Conservation (phyloP, 1,284 basidiomycete species). For the Wolfiporia cocos region DNA sequence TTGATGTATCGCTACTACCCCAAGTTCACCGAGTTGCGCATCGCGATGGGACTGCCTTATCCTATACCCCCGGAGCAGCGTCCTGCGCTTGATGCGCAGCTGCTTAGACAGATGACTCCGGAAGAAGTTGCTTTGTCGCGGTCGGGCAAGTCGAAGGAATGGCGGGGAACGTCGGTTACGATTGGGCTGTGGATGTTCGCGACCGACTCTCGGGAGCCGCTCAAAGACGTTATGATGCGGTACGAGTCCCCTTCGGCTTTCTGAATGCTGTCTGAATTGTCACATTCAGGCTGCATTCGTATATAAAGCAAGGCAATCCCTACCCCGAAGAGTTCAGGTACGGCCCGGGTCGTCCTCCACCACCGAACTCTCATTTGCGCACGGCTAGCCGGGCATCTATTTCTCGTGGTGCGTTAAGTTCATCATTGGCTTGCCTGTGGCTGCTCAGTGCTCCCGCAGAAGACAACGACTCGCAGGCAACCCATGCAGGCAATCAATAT, state of each 20-base stretch:
- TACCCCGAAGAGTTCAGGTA: slow-evolving; percentile 69
- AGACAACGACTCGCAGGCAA: no score
- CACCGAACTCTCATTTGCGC: slow-evolving; percentile 35
- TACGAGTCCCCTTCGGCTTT: slow-evolving; percentile 18
- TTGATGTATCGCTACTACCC: slow-evolving; percentile 75
- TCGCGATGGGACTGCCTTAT: slow-evolving; percentile 30
- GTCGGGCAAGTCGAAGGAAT: slow-evolving; percentile 21
- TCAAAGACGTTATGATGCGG: slow-evolving; percentile 66
- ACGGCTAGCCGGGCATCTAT: slow-evolving; percentile 19
- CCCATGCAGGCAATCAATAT: no score
- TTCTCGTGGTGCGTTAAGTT: neutral
- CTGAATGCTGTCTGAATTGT: neutral
- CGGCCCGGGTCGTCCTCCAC: slow-evolving; percentile 58
- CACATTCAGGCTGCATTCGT: slow-evolving; percentile 48
- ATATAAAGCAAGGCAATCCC: slow-evolving; percentile 52
- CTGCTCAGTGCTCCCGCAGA: no score
- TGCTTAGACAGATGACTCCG: slow-evolving; percentile 16
- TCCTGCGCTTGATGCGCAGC: slow-evolving; percentile 20
- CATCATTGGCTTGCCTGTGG: no score
- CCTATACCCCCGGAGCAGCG: slow-evolving; percentile 21
- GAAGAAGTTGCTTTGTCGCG: slow-evolving; percentile 10
- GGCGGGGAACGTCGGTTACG: slow-evolving; percentile 53
- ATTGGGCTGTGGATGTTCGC: slow-evolving; percentile 81
- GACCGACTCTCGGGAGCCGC: slow-evolving; percentile 61
- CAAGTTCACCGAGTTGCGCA: slow-evolving; percentile 53